phyloP scores from a whole-genome alignment of 305 asterid species.

The Fraxinus sp. region DNA sequence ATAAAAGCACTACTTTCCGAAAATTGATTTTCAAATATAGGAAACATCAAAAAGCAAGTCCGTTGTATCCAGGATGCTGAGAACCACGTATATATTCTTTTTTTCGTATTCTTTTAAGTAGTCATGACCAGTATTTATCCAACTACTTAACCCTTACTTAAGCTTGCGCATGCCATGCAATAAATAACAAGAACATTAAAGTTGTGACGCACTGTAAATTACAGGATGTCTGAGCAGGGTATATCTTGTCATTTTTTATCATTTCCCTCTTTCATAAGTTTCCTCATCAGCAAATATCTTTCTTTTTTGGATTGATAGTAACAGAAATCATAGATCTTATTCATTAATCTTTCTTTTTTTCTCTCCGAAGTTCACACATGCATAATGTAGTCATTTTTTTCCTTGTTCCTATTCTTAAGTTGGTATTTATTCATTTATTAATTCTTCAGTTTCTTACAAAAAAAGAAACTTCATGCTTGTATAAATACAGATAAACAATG shows the following conservation, averaged over 20 bases:
- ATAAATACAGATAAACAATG: background rate
- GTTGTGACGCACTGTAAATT: background rate
- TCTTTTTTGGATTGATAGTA: background rate
- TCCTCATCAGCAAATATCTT: background rate
- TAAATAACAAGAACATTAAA: constrained; percentile 12
- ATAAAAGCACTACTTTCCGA: no score
- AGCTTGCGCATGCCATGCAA: background rate
- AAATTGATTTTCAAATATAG: background rate
- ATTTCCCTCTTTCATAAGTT: background rate
- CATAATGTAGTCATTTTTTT: background rate
- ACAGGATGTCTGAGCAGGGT: constrained; percentile 2
- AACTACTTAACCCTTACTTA: background rate
- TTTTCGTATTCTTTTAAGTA: constrained; percentile 19
- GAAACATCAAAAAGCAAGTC: constrained; percentile 9
- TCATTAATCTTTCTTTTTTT: background rate
- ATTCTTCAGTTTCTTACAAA: no score
- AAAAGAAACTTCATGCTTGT: background rate
- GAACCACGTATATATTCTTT: constrained; percentile 3
- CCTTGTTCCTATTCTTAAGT: no score
- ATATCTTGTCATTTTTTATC: background rate
- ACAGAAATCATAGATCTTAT: background rate
- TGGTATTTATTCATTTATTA: no score
- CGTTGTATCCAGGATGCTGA: background rate
- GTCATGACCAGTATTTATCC: background rate
- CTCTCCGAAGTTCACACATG: background rate